These are phyloP conservation scores for Ustilago shanxiensis DNA, from an alignment of 1,284 basidiomycete genomes.

Conservation along the genomic window DNA sequence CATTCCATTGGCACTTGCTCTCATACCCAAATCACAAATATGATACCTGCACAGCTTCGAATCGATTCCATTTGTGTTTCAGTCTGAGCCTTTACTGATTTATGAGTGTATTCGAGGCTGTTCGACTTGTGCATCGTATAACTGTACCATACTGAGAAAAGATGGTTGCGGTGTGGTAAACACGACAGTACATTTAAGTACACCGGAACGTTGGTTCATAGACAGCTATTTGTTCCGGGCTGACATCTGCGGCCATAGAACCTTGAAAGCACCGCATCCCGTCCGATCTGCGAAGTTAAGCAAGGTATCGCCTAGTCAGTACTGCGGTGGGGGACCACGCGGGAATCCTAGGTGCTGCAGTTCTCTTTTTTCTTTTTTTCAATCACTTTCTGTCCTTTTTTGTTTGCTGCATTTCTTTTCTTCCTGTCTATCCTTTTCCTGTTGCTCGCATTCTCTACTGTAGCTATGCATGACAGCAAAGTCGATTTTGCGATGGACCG, in stretches of 20 bases:
- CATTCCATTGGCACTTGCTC: neutral
- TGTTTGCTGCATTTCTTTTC: too few relatives aligned
- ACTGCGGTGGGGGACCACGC: constrained; percentile 86
- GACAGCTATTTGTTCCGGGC: too few relatives aligned
- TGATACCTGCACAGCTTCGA: neutral
- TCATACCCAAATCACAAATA: neutral
- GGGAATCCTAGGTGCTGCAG: constrained; percentile 85
- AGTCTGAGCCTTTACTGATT: neutral
- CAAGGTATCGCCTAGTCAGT: constrained; percentile 83
- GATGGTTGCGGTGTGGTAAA: too few relatives aligned
- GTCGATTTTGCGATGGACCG: too few relatives aligned
- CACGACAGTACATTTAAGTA: too few relatives aligned
- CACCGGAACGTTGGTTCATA: too few relatives aligned
- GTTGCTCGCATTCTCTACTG: too few relatives aligned
- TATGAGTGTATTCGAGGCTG: neutral
- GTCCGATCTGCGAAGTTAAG: constrained; percentile 85
- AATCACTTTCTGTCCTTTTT: too few relatives aligned
- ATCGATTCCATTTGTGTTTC: neutral
- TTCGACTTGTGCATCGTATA: too few relatives aligned
- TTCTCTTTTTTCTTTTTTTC: constrained; percentile 69
- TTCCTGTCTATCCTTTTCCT: too few relatives aligned
- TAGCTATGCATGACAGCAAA: too few relatives aligned
- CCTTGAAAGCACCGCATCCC: constrained; percentile 83
- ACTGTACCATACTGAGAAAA: too few relatives aligned
- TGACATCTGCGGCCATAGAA: constrained; percentile 79